A percentile compares a stretch with the other conserved stretches of the same genome.
These are phyloP conservation scores for Calonectria ilicicola DNA, from an alignment of 2,329 filamentous ascomycete genomes.

Conservation along the genomic window DNA sequence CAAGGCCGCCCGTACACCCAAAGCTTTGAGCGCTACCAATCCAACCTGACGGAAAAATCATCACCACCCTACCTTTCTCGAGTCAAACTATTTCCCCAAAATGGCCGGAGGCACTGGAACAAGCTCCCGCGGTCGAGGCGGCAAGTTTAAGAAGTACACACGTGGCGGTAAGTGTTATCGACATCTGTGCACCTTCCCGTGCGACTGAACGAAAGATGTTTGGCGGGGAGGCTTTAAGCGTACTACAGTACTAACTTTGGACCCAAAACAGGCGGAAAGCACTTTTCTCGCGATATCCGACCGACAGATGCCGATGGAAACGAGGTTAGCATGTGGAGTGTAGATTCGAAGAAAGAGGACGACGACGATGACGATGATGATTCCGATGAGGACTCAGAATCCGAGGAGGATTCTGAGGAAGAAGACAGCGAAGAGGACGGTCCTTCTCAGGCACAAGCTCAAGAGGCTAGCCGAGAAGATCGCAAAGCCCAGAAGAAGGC, in stretches of 20 bases:
- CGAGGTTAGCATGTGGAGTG: slow-evolving; percentile 88
- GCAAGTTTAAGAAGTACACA: slow-evolving; percentile 95
- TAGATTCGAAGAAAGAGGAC: slow-evolving; percentile 61
- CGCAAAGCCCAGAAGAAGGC: slow-evolving; percentile 90
- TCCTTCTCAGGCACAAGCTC: slow-evolving; percentile 55
- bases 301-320: slow-evolving; percentile 92
- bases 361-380: slow-evolving; percentile 63
- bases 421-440: slow-evolving; percentile 62
- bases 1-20: slow-evolving; percentile 9
- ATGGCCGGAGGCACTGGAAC: slow-evolving; percentile 63
- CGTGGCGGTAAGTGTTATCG: slow-evolving; percentile 77
- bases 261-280: slow-evolving; percentile 79
- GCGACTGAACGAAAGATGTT: neutral
- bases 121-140: slow-evolving; percentile 81
- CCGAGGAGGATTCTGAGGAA: slow-evolving; percentile 64
- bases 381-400: slow-evolving; percentile 59
- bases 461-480: slow-evolving; percentile 79
- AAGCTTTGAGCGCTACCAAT: slow-evolving; percentile 5
- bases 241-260: slow-evolving; percentile 28
- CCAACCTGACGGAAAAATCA: slow-evolving; percentile 23
- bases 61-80: slow-evolving; percentile 2
- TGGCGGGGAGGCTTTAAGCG: neutral
- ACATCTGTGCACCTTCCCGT: neutral
- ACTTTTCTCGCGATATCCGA: slow-evolving; percentile 92
- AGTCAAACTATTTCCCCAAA: slow-evolving; percentile 36